Evolutionary conservation across 768 basidiomycete species (phyloP).

Genomic region (Trametes maxima): DNA sequence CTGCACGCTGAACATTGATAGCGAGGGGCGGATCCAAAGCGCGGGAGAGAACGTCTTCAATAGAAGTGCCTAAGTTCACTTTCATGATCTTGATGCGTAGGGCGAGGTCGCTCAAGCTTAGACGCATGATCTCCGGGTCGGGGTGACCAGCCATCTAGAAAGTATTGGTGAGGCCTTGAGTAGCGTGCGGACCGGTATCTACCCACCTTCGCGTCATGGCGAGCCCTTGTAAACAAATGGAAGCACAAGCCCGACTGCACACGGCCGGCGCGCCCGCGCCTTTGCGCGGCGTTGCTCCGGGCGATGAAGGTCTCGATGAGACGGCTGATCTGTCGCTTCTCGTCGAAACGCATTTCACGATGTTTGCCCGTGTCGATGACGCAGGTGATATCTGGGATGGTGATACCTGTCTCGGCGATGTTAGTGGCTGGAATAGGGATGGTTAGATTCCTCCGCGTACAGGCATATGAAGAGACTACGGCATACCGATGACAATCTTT

Average conservation of each 20-base stretch:
- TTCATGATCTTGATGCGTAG: slow-evolving; percentile 94
- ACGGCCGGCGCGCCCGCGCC: slow-evolving; percentile 90
- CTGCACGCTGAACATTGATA: slow-evolving; percentile 87
- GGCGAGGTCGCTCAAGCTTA: slow-evolving; percentile 90
- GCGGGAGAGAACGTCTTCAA: slow-evolving; percentile 86
- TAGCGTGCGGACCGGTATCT: not conserved
- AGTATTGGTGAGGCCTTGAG: not conserved
- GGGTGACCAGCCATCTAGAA: slow-evolving; percentile 84
- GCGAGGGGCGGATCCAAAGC: slow-evolving; percentile 89
- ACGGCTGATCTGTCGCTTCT: slow-evolving; percentile 93
- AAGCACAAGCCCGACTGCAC: slow-evolving; percentile 90
- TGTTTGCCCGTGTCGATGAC: slow-evolving; percentile 95
- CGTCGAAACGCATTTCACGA: slow-evolving; percentile 95
- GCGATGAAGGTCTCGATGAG: slow-evolving; percentile 91
- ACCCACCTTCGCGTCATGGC: slow-evolving; percentile 77
- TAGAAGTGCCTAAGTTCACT: slow-evolving; percentile 77
- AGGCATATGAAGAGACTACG: slow-evolving; percentile 18
- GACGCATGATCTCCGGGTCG: slow-evolving; percentile 91
- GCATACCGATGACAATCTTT: slow-evolving; percentile 91
- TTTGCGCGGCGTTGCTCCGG: slow-evolving; percentile 86
- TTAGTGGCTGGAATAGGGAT: slow-evolving; percentile 64
- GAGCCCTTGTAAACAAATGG: slow-evolving; percentile 89
- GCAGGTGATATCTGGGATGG: slow-evolving; percentile 96
- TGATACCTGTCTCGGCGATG: slow-evolving; percentile 96
- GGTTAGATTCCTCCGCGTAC: not conserved